Evolutionary conservation across 2,329 filamentous ascomycete species (phyloP).

Genomic region (Hymenoscyphus infarciens): DNA sequence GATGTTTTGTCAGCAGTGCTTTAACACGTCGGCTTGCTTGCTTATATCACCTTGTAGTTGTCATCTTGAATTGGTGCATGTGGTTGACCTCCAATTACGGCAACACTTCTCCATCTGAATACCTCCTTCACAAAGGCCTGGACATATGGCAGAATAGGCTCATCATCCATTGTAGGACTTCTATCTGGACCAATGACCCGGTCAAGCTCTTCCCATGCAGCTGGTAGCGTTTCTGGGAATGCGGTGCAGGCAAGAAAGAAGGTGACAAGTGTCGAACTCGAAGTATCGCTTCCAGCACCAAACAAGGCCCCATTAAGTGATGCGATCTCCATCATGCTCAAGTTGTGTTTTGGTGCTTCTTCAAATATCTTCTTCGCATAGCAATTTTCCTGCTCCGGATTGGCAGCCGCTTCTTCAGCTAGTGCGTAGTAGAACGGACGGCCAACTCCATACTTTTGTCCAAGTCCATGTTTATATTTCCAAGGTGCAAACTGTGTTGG

Average conservation of each 20-base stretch:
- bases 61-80: constrained; percentile 53
- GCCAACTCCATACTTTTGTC: constrained; percentile 17
- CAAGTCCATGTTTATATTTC: constrained; percentile 28
- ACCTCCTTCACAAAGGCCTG: constrained; percentile 46
- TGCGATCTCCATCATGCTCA: constrained; percentile 21
- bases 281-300: constrained; percentile 39
- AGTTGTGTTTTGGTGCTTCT: constrained; percentile 23
- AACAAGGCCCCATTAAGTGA: constrained; percentile 40
- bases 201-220: constrained; percentile 43
- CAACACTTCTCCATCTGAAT: constrained; percentile 44
- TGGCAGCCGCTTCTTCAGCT: constrained; percentile 24
- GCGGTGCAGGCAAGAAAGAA: constrained; percentile 41
- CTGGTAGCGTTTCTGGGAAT: constrained; percentile 22
- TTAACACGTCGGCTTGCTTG: constrained; percentile 35
- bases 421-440: constrained; percentile 25
- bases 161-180: constrained; percentile 46
- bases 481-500: constrained; percentile 25
- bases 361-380: constrained; percentile 27
- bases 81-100: constrained; percentile 48
- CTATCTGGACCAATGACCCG: constrained; percentile 44
- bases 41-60: constrained; percentile 42
- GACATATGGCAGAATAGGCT: constrained; percentile 42
- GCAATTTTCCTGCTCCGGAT: constrained; percentile 21
- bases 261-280: constrained; percentile 33
- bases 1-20: background rate